Evolutionary conservation across 768 basidiomycete species (phyloP).

Genomic region (Lanmaoa rubissima): DNA sequence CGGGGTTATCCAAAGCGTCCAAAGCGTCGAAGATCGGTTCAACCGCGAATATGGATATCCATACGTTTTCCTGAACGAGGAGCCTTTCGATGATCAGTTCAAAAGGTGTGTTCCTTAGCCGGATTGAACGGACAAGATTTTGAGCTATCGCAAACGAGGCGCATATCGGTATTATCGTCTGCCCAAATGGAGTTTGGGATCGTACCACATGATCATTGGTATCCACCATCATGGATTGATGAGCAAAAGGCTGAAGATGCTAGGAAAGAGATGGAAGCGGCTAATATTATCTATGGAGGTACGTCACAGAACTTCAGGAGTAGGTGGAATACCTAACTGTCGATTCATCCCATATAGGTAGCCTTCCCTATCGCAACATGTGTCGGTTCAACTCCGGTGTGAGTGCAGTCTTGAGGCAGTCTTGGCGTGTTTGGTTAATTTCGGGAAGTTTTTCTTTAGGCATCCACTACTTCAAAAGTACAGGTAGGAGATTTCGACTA

Average conservation of each 20-base stretch:
- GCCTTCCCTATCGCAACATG: constrained; percentile 61
- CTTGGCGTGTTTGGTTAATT: not conserved
- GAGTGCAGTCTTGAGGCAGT: constrained; percentile 17
- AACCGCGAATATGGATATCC: constrained; percentile 57
- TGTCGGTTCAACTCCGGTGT: constrained; percentile 75
- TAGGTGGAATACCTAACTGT: not conserved
- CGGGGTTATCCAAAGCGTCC: constrained; percentile 47
- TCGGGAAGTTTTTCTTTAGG: constrained; percentile 49
- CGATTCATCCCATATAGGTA: not conserved
- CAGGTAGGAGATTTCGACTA: constrained; percentile 18
- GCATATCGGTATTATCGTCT: constrained; percentile 38
- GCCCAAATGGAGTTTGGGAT: constrained; percentile 54
- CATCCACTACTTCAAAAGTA: constrained; percentile 30
- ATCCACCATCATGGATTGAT: constrained; percentile 71
- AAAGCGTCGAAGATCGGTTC: constrained; percentile 57
- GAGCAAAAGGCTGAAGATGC: constrained; percentile 54
- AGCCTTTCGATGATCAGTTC: constrained; percentile 53
- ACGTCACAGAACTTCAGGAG: constrained; percentile 9
- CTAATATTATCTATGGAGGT: constrained; percentile 51
- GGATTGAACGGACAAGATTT: not conserved
- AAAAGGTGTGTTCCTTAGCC: constrained; percentile 33
- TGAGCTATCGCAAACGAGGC: constrained; percentile 27
- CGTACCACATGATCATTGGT: constrained; percentile 64
- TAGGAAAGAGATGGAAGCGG: constrained; percentile 49
- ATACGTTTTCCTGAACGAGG: constrained; percentile 67